phyloP scores from a whole-genome alignment of 768 basidiomycete genomes.

The Tulasnella calospora region DNA sequence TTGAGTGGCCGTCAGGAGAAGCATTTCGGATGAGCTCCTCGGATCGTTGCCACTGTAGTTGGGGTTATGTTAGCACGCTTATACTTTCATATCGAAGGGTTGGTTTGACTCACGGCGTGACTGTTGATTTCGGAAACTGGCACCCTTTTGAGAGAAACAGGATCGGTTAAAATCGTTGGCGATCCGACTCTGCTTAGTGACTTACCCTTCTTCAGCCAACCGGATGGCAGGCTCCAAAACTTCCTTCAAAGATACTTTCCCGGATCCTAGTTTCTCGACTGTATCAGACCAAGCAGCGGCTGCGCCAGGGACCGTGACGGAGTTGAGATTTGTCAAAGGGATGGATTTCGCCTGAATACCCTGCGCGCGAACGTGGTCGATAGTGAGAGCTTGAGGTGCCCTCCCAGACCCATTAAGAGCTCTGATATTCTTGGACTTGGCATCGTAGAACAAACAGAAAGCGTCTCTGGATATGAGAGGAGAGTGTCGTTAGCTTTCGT shows the following conservation, averaged over 20 bases:
- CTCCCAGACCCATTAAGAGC: slow-evolving; percentile 90
- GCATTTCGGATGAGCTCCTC: slow-evolving; percentile 73
- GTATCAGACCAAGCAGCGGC: slow-evolving; percentile 95
- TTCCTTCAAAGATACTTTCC: slow-evolving; percentile 60
- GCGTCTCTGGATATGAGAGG: slow-evolving; percentile 54
- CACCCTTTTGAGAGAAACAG: slow-evolving; percentile 45
- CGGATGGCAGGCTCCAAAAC: slow-evolving; percentile 84
- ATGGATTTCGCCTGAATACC: slow-evolving; percentile 68
- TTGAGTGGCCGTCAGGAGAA: slow-evolving; percentile 79
- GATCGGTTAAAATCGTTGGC: neutral
- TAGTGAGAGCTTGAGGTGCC: slow-evolving; percentile 70
- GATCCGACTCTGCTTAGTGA: neutral
- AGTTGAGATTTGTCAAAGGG: slow-evolving; percentile 74
- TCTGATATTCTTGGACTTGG: slow-evolving; percentile 71
- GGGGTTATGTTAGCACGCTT: slow-evolving; percentile 19
- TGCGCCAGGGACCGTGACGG: slow-evolving; percentile 58
- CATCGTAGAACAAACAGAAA: slow-evolving; percentile 90
- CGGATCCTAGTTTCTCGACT: slow-evolving; percentile 73
- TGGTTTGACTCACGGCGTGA: slow-evolving; percentile 43
- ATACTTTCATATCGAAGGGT: neutral
- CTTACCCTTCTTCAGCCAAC: slow-evolving; percentile 84
- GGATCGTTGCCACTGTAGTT: slow-evolving; percentile 46
- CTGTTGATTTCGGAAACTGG: slow-evolving; percentile 84
- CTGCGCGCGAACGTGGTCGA: slow-evolving; percentile 64
- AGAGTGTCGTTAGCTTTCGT: neutral